Evolutionary conservation across 108 stramenopile species (phyloP), one percentile per base, ranked within the genome.

Genomic region (Licmophora abbreviata): DNA sequence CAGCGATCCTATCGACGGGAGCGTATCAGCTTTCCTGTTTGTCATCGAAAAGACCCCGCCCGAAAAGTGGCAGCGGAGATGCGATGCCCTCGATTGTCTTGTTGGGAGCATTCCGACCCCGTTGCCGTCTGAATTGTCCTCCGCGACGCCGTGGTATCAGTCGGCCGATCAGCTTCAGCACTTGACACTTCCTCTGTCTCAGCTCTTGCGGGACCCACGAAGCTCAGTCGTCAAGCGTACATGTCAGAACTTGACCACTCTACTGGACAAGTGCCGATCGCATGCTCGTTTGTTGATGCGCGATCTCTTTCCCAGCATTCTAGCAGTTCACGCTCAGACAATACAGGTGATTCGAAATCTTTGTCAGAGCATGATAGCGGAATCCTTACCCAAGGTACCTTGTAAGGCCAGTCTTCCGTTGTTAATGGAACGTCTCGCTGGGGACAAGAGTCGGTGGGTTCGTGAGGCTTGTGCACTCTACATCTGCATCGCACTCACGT

Each of bases 391-490:
- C 0, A 60, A 58, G 9, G 70, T 76, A 17, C 79, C 79, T 21
- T 85, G 84, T 54, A 85, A 83, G 54, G 76, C 83, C 53, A 63
- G 61, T 20, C 59, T 91, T 54, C 69, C 80, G 2, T 28, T 81
- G 1, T 74, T 79, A 61, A 44, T 86, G 14, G 88, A 91, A 37
- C 47, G 76, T n/a, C 58, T 86, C 38, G 81, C 74, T 43, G 51
- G 48, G 8, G 79, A 91, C 48, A 84, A 84, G 41, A 71, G 69
- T 32, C 55, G 82, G 1, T 70, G 66, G 7, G 84, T 86, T 14
- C 69, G 85, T 45, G 88, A 86, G 46, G 88, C 85, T 15, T 91
- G 88, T 56, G 71, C 66, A 21, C 29, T 83, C 31, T 91, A 91
- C 44, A 54, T 91, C 46, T 59, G 72, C 0, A 56, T 63, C 20